Base-by-base conservation (phyloP, 768 basidiomycete species). In the Tylopilus balloui region DNA sequence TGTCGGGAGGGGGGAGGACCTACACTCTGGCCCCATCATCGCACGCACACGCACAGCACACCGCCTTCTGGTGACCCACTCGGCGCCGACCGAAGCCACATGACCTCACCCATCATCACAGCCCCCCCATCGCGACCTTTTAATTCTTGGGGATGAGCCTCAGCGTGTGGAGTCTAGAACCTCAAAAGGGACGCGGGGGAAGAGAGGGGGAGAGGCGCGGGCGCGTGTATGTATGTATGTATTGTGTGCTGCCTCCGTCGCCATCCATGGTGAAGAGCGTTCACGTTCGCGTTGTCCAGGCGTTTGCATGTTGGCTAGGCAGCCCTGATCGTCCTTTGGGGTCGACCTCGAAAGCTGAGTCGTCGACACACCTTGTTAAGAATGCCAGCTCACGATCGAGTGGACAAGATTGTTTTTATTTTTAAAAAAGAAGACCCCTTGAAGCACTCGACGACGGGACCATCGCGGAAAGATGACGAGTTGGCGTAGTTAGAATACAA, bases 361-460 rank as follows among this genome's bases (percentile, higher is more conserved):
- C 51, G 29, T 40, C 50, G 39, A 20, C 51, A 10, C 19, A 5
- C 56, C 59, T 20, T 47, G 57, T 54, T 53, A 52, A 54, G 62
- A 57, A 62, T 28, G 49, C 35, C 45, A 31, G 34, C 47, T 29
- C 44, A 27, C 13, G 52, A 47, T 51, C 36, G 46, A 47, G 24
- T 39, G 14, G 35, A 27, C 32, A 28, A 27, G n/a, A n/a, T n/a
- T n/a, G n/a, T n/a, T n/a, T n/a, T n/a, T n/a, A n/a, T n/a, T n/a
- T n/a, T n/a, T n/a, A 42, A 38, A 56, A 50, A 37, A 47, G 37
- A 45, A 10, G 51, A 54, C 51, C 52, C 59, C 54, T 59, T 64
- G 57, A 64, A 54, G 47, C 56, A 47, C 34, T n/a, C 19, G 35
- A 35, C 29, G 35, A 28, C 29, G 9, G 25, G 11, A 14, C 20